phyloP scores from a whole-genome alignment of 192 early-diverging fungal species.

The Coemansia biformis region DNA sequence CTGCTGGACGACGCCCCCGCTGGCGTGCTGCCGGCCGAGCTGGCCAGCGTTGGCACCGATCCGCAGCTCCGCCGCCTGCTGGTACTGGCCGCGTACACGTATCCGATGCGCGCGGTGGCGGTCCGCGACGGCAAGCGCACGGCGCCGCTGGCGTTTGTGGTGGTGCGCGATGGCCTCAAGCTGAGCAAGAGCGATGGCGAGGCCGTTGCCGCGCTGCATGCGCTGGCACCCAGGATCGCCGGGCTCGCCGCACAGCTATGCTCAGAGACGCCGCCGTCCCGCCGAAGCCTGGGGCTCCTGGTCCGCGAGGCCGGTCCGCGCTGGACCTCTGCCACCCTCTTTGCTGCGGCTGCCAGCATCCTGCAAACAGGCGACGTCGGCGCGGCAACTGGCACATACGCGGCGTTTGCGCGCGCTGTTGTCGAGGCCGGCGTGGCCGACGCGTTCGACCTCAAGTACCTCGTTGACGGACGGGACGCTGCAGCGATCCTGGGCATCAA shows the following conservation, averaged over 20 bases:
- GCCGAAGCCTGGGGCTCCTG: constrained; percentile 52
- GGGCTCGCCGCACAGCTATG: constrained; percentile 3
- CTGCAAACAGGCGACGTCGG: neutral
- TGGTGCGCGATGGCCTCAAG: constrained; percentile 62
- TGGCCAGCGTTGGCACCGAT: neutral
- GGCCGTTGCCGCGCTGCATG: constrained; percentile 18
- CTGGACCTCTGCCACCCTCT: constrained; percentile 53
- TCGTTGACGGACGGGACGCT: constrained; percentile 61
- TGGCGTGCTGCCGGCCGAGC: too few relatives aligned
- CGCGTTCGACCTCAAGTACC: constrained; percentile 33
- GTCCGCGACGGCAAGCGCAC: constrained; percentile 47
- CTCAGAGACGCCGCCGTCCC: constrained; percentile 3
- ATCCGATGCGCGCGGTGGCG: constrained; percentile 50
- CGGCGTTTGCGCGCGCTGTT: constrained; percentile 12
- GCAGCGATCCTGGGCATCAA: constrained; percentile 58
- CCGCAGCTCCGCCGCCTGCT: constrained; percentile 35
- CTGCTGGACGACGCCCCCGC: too few relatives aligned
- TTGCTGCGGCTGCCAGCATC: constrained; percentile 51
- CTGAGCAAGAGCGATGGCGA: constrained; percentile 43
- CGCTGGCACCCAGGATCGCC: constrained; percentile 9
- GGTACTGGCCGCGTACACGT: constrained; percentile 55
- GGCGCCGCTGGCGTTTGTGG: constrained; percentile 43
- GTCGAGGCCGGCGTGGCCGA: constrained; percentile 12
- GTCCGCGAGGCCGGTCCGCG: constrained; percentile 56
- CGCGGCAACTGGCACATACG: constrained; percentile 20